phyloP scores from a whole-genome alignment of 768 basidiomycete genomes.

The Lyophyllum decastes region DNA sequence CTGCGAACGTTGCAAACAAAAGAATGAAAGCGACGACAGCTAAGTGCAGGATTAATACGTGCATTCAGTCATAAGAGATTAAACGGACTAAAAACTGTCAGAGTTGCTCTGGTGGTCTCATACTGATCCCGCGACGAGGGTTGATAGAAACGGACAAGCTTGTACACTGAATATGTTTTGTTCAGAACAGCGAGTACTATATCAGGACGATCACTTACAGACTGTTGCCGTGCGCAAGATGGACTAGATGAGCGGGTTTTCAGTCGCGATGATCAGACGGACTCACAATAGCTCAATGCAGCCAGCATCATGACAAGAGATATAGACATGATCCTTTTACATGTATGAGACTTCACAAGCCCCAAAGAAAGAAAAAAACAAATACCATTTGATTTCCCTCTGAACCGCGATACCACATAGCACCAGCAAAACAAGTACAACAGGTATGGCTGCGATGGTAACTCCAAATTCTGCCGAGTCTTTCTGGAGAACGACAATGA shows the following conservation, averaged over 20 bases:
- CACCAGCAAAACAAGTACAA: slow-evolving; percentile 68
- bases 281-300: slow-evolving; percentile 75
- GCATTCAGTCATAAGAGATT: background rate
- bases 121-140: slow-evolving; percentile 59
- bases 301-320: slow-evolving; percentile 80
- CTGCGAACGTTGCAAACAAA: slow-evolving; percentile 69
- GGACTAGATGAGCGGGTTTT: slow-evolving; percentile 2
- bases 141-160: slow-evolving; percentile 81
- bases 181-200: background rate
- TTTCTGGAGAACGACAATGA: slow-evolving; percentile 70
- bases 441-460: slow-evolving; percentile 81
- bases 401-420: slow-evolving; percentile 72
- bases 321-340: slow-evolving; percentile 64
- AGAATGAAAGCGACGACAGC: slow-evolving; percentile 78
- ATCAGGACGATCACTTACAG: slow-evolving; percentile 31
- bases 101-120: slow-evolving; percentile 71
- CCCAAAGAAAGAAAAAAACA: background rate
- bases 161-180: slow-evolving; percentile 58
- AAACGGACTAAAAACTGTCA: slow-evolving; percentile 77
- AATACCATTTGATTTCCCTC: slow-evolving; percentile 79
- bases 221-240: slow-evolving; percentile 26
- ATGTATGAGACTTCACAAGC: background rate
- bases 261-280: background rate
- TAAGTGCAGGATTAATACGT: slow-evolving; percentile 24
- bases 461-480: slow-evolving; percentile 78